phyloP scores from a whole-genome alignment of 208 protist genomes.

The Kentomonas sorsogonicus region DNA sequence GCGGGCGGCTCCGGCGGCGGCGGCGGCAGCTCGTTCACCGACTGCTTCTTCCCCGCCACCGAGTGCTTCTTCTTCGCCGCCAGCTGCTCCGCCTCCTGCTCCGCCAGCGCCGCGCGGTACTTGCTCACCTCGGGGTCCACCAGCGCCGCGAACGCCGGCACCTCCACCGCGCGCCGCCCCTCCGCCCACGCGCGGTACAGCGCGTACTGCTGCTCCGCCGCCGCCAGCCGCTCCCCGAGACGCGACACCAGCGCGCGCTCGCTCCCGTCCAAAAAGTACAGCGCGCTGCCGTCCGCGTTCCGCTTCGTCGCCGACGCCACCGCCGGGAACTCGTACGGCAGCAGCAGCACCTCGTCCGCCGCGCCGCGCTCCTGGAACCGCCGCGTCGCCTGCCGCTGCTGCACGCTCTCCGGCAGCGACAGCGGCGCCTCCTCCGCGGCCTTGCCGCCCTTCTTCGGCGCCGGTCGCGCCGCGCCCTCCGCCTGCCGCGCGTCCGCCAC shows the following conservation, averaged over 20 bases:
- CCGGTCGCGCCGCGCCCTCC: background rate
- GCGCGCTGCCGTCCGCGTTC: background rate
- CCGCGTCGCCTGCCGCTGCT: background rate
- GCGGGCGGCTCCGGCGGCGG: background rate
- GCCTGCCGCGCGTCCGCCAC: background rate
- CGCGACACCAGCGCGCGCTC: conserved; percentile 21
- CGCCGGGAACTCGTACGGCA: conserved; percentile 19
- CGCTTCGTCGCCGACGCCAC: background rate
- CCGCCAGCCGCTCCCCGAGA: conserved; percentile 17
- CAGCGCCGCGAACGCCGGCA: conserved; percentile 35
- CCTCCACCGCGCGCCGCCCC: conserved; percentile 15
- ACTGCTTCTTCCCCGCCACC: conserved; percentile 1
- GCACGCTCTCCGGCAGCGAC: background rate
- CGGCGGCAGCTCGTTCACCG: background rate
- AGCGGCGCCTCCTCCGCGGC: background rate
- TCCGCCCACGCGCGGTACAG: conserved; percentile 27
- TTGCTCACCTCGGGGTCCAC: conserved; percentile 24
- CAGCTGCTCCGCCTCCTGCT: conserved; percentile 7
- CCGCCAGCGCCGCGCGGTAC: background rate
- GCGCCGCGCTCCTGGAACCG: background rate
- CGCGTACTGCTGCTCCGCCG: conserved; percentile 19
- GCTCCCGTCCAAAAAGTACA: conserved; percentile 15
- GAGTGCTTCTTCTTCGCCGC: conserved; percentile 4
- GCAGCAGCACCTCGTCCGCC: conserved; percentile 17
- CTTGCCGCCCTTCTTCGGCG: background rate